Conservation (phyloP, 148 eudicot genomes). For the Bassia scoparia region DNA sequence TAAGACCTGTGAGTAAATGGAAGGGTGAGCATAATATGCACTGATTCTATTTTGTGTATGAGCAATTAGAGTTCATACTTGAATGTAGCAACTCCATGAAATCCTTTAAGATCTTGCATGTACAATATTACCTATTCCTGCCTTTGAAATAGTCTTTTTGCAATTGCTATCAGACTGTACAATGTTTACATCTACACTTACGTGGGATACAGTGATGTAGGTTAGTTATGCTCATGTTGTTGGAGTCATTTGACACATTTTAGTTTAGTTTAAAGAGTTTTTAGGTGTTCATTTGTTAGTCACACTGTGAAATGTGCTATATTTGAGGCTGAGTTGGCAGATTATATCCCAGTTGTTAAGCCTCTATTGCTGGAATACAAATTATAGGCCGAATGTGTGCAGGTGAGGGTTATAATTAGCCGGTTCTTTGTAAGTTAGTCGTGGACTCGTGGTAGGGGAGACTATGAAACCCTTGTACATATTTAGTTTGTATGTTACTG, state of each 20-base stretch:
- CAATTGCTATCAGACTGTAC: too few relatives aligned
- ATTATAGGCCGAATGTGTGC: slow-evolving; percentile 63
- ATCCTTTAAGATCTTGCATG: too few relatives aligned
- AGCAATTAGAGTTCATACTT: too few relatives aligned
- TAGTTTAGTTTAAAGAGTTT: neutral
- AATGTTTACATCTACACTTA: too few relatives aligned
- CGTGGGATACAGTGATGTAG: too few relatives aligned
- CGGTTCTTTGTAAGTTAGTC: neutral
- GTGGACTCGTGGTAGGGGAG: neutral
- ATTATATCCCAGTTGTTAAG: slow-evolving; percentile 51
- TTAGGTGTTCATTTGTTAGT: neutral
- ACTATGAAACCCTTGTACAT: neutral
- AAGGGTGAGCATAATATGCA: too few relatives aligned
- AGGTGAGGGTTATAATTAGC: slow-evolving; percentile 29
- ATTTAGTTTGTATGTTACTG: neutral
- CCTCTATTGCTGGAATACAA: slow-evolving; percentile 51
- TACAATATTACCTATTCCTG: too few relatives aligned
- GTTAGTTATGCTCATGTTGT: slow-evolving; percentile 29
- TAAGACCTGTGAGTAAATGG: too few relatives aligned
- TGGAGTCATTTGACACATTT: neutral
- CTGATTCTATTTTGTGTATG: too few relatives aligned
- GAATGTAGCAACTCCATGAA: too few relatives aligned
- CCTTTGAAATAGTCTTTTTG: too few relatives aligned
- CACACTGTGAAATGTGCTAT: neutral
- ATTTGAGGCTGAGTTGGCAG: slow-evolving; percentile 56